phyloP scores from a whole-genome alignment of 768 basidiomycete species.

The Russula sp. region DNA sequence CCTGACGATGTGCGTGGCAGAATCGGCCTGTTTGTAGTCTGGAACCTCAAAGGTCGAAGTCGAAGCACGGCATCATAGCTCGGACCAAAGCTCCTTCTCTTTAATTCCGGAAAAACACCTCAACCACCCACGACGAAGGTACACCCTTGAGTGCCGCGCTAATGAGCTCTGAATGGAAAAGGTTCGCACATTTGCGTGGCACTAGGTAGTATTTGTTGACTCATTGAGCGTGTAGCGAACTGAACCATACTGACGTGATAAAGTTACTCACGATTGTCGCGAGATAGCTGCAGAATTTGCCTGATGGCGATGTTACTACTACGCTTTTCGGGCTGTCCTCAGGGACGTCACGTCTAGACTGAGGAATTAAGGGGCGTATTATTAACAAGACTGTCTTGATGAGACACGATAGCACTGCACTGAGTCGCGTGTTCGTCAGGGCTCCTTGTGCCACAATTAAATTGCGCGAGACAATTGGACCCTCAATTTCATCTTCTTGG shows the following conservation, averaged over 20 bases:
- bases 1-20: constrained; percentile 39
- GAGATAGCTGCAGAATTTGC: constrained; percentile 40
- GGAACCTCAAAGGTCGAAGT: constrained; percentile 43
- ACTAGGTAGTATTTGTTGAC: background rate
- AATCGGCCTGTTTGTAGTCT: constrained; percentile 43
- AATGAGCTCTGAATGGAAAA: constrained; percentile 38
- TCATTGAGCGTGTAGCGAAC: background rate
- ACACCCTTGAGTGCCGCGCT: constrained; percentile 36
- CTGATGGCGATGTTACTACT: constrained; percentile 49
- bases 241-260: constrained; percentile 34
- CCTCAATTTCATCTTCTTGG: background rate
- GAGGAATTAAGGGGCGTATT: constrained; percentile 20
- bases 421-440: constrained; percentile 47
- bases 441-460: constrained; percentile 26
- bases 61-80: constrained; percentile 43
- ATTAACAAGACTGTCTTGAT: constrained; percentile 43
- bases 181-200: constrained; percentile 38
- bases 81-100: constrained; percentile 40
- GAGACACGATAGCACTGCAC: constrained; percentile 47
- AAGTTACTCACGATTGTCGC: constrained; percentile 45
- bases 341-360: background rate
- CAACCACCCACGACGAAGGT: constrained; percentile 43
- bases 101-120: constrained; percentile 39
- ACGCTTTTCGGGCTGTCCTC: constrained; percentile 8
- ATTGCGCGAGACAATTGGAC: too few relatives aligned